Percentiles rank a stretch among this genome's conserved stretches.
phyloP scores from a whole-genome alignment of 352 stramenopile species.

The Phytopythium ostracodes region DNA sequence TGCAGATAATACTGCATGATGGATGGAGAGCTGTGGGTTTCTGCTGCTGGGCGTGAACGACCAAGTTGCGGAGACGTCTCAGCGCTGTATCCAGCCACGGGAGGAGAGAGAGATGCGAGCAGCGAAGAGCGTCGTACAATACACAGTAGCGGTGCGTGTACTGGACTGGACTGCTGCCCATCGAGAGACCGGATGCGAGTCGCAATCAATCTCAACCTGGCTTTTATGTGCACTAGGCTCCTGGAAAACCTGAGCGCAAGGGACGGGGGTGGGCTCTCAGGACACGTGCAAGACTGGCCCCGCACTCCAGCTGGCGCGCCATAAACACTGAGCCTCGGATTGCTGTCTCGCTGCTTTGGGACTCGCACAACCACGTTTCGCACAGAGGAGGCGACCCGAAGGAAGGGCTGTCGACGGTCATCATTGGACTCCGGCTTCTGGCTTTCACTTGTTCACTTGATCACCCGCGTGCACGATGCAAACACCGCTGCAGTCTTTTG shows the following conservation, averaged over 20 bases:
- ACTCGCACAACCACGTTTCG: background rate
- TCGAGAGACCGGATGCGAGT: background rate
- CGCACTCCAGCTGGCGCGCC: background rate
- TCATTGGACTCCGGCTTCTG: background rate
- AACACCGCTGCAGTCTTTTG: slow-evolving; percentile 3
- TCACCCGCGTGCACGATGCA: slow-evolving; percentile 3
- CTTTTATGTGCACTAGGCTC: too few relatives aligned
- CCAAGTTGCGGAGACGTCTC: background rate
- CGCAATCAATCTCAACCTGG: background rate
- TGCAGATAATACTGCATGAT: background rate
- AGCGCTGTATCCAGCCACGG: background rate
- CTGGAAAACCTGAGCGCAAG: background rate
- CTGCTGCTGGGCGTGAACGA: background rate
- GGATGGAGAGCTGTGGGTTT: background rate
- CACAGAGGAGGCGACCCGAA: background rate
- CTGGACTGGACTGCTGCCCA: too few relatives aligned
- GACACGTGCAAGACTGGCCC: background rate
- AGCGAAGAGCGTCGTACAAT: too few relatives aligned
- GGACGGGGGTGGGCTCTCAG: background rate
- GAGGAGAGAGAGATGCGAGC: too few relatives aligned
- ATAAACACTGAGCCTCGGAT: background rate
- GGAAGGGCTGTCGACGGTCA: background rate
- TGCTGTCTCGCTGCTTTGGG: background rate
- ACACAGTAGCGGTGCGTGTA: too few relatives aligned
- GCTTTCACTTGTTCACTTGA: slow-evolving; percentile 2